Conservation (phyloP, 2,329 filamentous ascomycete species). For the Cordyceps cicadae region DNA sequence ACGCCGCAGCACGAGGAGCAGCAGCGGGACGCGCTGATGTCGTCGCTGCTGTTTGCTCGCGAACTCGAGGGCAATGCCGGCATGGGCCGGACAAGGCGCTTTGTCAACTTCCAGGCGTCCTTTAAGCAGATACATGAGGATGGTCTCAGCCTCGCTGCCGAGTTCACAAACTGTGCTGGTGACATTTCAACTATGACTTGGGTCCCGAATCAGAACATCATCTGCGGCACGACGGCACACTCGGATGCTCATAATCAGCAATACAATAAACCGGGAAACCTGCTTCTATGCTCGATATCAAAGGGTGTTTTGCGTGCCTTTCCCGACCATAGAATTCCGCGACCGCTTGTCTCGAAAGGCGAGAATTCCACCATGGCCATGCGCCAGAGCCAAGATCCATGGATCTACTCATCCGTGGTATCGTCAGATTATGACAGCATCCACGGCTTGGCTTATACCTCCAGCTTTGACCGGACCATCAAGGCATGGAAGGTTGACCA, state of each 20-base stretch:
- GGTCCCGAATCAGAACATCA: conserved; percentile 43
- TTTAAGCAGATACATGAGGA: conserved; percentile 43
- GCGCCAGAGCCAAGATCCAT: conserved; percentile 51
- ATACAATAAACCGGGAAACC: conserved; percentile 57
- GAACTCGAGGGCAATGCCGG: conserved; percentile 39
- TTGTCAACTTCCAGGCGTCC: conserved; percentile 37
- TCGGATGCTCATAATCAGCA: conserved; percentile 57
- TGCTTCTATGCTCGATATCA: conserved; percentile 44
- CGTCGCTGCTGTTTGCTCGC: conserved; percentile 38
- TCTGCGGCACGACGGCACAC: conserved; percentile 56
- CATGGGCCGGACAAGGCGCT: conserved; percentile 32
- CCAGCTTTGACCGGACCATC: conserved; percentile 54
- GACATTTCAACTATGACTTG: conserved; percentile 52
- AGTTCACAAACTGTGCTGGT: conserved; percentile 55
- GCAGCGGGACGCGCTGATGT: conserved; percentile 19
- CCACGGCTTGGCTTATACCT: conserved; percentile 44
- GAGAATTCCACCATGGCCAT: conserved; percentile 50
- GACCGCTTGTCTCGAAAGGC: conserved; percentile 43
- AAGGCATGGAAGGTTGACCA: conserved; percentile 46
- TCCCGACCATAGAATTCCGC: conserved; percentile 48
- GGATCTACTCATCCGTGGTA: conserved; percentile 57
- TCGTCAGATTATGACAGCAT: conserved; percentile 47
- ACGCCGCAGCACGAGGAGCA: not conserved
- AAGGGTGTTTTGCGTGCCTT: conserved; percentile 40
- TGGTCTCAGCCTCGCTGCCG: conserved; percentile 37